Conservation (phyloP, 2,329 filamentous ascomycete species). For the Salinomyces thailandicus region DNA sequence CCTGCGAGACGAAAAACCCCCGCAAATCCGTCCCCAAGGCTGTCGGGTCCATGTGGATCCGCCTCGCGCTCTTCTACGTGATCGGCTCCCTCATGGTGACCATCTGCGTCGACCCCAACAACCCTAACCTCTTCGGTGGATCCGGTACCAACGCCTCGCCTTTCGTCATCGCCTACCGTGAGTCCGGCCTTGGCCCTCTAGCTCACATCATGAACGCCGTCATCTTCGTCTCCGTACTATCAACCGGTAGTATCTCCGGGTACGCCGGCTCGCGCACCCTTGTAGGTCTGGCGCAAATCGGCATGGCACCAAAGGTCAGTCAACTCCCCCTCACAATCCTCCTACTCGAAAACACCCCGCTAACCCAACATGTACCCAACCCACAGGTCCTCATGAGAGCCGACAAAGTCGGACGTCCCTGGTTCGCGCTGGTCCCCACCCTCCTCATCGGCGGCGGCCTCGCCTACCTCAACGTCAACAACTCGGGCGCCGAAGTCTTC, state of each 20-base stretch:
- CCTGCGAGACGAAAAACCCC: slow-evolving; percentile 27
- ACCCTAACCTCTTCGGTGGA: slow-evolving; percentile 42
- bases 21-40: slow-evolving; percentile 3
- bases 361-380: slow-evolving; percentile 11
- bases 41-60: slow-evolving; percentile 6
- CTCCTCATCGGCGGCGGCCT: slow-evolving; percentile 25
- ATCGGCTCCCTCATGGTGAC: neutral
- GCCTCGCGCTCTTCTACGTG: slow-evolving; percentile 16
- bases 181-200: slow-evolving; percentile 20
- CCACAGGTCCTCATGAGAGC: slow-evolving; percentile 20
- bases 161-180: slow-evolving; percentile 57
- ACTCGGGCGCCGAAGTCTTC: slow-evolving; percentile 28
- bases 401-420: slow-evolving; percentile 29
- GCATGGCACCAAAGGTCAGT: slow-evolving; percentile 31
- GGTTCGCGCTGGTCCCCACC: slow-evolving; percentile 22
- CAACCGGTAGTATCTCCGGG: slow-evolving; percentile 33
- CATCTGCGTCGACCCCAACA: slow-evolving; percentile 12
- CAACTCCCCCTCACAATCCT: no score
- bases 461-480: slow-evolving; percentile 28
- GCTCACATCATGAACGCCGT: slow-evolving; percentile 42
- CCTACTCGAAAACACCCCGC: no score
- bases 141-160: slow-evolving; percentile 35
- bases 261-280: slow-evolving; percentile 37
- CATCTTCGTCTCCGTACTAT: slow-evolving; percentile 39
- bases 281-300: slow-evolving; percentile 34